Evolutionary conservation across 2,329 filamentous ascomycete species (phyloP).

Genomic region (Stagonosporopsis cucurbitacearum): DNA sequence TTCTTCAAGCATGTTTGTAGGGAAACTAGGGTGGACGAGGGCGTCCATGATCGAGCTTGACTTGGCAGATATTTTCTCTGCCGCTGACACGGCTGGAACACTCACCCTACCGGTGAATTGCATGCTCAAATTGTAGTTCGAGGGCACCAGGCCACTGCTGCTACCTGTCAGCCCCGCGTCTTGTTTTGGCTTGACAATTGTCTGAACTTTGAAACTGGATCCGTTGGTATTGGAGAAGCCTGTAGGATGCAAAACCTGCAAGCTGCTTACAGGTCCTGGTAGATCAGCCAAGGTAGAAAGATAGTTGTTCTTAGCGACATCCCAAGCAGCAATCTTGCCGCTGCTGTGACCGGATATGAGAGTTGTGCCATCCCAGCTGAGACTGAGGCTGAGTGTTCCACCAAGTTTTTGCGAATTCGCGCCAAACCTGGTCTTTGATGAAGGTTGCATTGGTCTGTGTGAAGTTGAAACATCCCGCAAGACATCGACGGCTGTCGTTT

Average conservation of each 20-base stretch:
- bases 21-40: constrained; percentile 53
- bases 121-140: constrained; percentile 69
- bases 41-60: constrained; percentile 49
- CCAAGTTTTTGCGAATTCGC: constrained; percentile 69
- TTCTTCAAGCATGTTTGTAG: constrained; percentile 49
- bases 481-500: constrained; percentile 48
- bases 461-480: constrained; percentile 62
- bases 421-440: constrained; percentile 50
- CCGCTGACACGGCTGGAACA: constrained; percentile 39
- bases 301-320: constrained; percentile 73
- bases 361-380: constrained; percentile 82
- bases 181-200: constrained; percentile 81
- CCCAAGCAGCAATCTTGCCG: constrained; percentile 83
- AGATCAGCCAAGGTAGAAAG: constrained; percentile 72
- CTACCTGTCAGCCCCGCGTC: constrained; percentile 55
- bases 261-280: constrained; percentile 82
- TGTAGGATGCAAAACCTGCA: constrained; percentile 72
- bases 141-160: constrained; percentile 51
- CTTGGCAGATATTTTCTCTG: constrained; percentile 23
- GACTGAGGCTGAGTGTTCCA: constrained; percentile 68
- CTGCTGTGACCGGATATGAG: constrained; percentile 81
- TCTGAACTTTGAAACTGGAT: constrained; percentile 59
- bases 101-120: constrained; percentile 60
- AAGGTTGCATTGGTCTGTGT: constrained; percentile 57
- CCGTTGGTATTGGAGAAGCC: constrained; percentile 50